Evolutionary conservation across 2,329 filamentous ascomycete species (phyloP), one percentile per base, ranked within the genome.

Genomic region (Fusarium praegraminearum): DNA sequence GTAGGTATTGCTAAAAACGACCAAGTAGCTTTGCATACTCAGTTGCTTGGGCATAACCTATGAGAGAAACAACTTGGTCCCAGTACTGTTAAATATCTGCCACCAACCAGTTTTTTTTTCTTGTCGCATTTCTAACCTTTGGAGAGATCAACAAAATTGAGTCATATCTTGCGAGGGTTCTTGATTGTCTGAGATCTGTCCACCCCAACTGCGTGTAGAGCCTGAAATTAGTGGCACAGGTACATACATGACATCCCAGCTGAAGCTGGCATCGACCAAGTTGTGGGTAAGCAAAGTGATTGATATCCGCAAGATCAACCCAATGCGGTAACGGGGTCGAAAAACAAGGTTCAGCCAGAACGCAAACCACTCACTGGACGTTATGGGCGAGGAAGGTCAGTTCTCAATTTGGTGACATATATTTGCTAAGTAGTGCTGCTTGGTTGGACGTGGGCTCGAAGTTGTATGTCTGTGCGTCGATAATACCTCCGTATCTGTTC

Each of bases 321-420:
- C 43, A 65, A 70, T 70, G 28, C 64, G 54, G 67, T 46, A 68
- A 70, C 49, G 47, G 49, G 47, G 43, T 54, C 38, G 38, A 32
- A 54, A 66, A 68, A 67, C 67, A 70, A 70, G 62, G 67, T 70
- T 70, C 67, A 70, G 67, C 33, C 62, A 57, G 60, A 60, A 62
- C 50, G 50, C 24, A 67, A 56, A 53, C 53, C 67, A 59, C 51
- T 54, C 57, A 63, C 36, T 62, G 46, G 36, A 38, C 57, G 41
- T 49, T 47, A 22, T 53, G 45, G 15, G 45, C 51, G 41, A 45
- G 30, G 30, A 50, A 53, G 49, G 43, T 62, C 49, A 61, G 66
- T 69, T 67, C 57, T 57, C 54, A 50, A 60, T 55, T 67, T 55
- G 41, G 44, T 40, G 24, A 40, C 35, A 52, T 63, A 64, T 53